Evolutionary conservation across 768 basidiomycete species (phyloP).

Genomic region (Paxillus involutus): DNA sequence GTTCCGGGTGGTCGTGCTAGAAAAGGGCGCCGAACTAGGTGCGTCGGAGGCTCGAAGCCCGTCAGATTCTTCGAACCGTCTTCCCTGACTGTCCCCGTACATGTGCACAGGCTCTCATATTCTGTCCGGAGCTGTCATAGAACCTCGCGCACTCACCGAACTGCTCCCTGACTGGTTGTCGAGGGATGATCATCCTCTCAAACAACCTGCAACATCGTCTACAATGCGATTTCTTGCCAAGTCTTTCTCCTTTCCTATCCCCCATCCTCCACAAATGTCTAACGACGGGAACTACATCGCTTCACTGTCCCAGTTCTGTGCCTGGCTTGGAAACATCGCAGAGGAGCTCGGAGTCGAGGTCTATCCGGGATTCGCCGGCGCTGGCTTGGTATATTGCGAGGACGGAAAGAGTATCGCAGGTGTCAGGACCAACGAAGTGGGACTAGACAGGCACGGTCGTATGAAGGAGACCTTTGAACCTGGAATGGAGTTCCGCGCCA

Average conservation of each 20-base stretch:
- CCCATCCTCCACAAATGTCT: slow-evolving; percentile 96
- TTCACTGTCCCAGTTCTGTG: slow-evolving; percentile 84
- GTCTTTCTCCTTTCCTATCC: slow-evolving; percentile 71
- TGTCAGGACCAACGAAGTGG: slow-evolving; percentile 92
- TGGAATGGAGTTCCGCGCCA: slow-evolving; percentile 93
- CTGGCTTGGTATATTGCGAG: slow-evolving; percentile 70
- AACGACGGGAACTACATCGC: slow-evolving; percentile 93
- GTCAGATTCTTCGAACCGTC: not conserved
- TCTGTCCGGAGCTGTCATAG: slow-evolving; percentile 93
- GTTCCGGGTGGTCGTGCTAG: slow-evolving; percentile 88
- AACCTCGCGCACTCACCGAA: slow-evolving; percentile 88
- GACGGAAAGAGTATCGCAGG: slow-evolving; percentile 49
- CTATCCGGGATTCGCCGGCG: slow-evolving; percentile 96
- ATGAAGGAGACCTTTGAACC: slow-evolving; percentile 91
- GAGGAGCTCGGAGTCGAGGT: slow-evolving; percentile 90
- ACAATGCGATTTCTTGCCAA: slow-evolving; percentile 85
- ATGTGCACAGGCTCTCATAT: slow-evolving; percentile 77
- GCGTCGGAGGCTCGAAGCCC: slow-evolving; percentile 28
- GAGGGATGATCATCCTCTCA: slow-evolving; percentile 70
- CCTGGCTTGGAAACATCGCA: slow-evolving; percentile 87
- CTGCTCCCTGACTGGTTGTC: slow-evolving; percentile 84
- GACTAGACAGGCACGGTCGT: slow-evolving; percentile 71
- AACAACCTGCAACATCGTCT: slow-evolving; percentile 73
- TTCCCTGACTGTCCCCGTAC: not conserved
- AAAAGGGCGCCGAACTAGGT: slow-evolving; percentile 95